Percentiles rank a stretch among this genome's conserved stretches.
Conservation (phyloP, 345 rosid species). For the Gossypium anomalum region DNA sequence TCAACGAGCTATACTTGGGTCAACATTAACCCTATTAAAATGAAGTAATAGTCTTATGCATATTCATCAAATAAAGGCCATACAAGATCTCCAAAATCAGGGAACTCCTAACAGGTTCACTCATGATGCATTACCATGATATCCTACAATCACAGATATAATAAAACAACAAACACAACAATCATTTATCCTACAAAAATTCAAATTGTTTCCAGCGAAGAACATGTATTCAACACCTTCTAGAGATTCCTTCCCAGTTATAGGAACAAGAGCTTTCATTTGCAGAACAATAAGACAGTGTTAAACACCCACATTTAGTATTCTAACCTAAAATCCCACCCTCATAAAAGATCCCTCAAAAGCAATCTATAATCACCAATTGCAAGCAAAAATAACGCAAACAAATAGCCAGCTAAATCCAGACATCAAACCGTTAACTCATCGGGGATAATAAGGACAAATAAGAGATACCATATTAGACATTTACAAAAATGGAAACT, state of each 20-base stretch:
- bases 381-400: not conserved
- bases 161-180: not conserved
- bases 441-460: not conserved
- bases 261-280: not conserved
- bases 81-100: too few species aligned
- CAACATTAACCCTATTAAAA: not conserved
- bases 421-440: constrained; percentile 1
- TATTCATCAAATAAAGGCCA: too few species aligned
- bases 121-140: too few species aligned
- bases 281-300: not conserved
- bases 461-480: not conserved
- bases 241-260: not conserved
- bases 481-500: not conserved
- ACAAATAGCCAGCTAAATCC: constrained; percentile 4
- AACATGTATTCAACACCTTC: not conserved
- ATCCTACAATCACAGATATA: not conserved
- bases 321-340: not conserved
- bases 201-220: not conserved
- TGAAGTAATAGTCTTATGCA: not conserved
- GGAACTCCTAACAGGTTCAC: too few species aligned
- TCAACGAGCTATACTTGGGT: not conserved
- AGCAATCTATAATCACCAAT: constrained; percentile 4
- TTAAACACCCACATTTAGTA: not conserved
- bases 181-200: not conserved
- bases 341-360: not conserved